A percentile compares a stretch with the other conserved stretches of the same genome.
Evolutionary conservation across 2,329 filamentous ascomycete genomes (phyloP).

Genomic region (Pseudogymnoascus sp.): DNA sequence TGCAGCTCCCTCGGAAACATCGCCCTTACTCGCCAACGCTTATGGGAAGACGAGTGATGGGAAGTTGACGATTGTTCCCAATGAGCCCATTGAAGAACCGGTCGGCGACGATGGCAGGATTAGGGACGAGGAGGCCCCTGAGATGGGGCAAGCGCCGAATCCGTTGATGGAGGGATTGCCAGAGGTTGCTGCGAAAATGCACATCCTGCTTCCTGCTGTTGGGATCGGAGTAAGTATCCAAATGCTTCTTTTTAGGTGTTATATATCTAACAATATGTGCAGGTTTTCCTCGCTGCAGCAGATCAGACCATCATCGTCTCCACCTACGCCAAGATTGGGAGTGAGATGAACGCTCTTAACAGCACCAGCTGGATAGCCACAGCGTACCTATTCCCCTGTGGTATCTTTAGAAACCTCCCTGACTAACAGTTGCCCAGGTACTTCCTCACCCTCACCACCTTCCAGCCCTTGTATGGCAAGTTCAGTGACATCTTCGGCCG

Average conservation of each 20-base stretch:
- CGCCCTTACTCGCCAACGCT: slow-evolving; percentile 36
- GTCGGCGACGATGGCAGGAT: slow-evolving; percentile 26
- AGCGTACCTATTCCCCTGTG: slow-evolving; percentile 27
- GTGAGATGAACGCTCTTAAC: slow-evolving; percentile 65
- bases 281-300: slow-evolving; percentile 65
- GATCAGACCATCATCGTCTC: slow-evolving; percentile 72
- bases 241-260: neutral
- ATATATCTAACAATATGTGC: slow-evolving; percentile 10
- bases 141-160: slow-evolving; percentile 15
- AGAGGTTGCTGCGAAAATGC: slow-evolving; percentile 36
- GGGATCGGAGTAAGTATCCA: slow-evolving; percentile 47
- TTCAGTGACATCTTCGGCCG: slow-evolving; percentile 64
- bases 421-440: slow-evolving; percentile 39
- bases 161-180: slow-evolving; percentile 21
- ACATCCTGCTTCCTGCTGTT: slow-evolving; percentile 53
- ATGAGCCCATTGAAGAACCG: slow-evolving; percentile 17
- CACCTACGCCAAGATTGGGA: slow-evolving; percentile 72
- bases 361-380: slow-evolving; percentile 70
- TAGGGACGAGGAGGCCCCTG: slow-evolving; percentile 16
- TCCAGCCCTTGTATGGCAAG: slow-evolving; percentile 68
- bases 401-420: neutral
- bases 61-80: slow-evolving; percentile 12
- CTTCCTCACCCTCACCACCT: slow-evolving; percentile 66
- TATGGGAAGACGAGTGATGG: slow-evolving; percentile 23
- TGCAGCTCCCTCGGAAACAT: slow-evolving; percentile 32